These are phyloP conservation scores for Obba rivulosa DNA, from an alignment of 768 basidiomycete species.

Conservation along the genomic window DNA sequence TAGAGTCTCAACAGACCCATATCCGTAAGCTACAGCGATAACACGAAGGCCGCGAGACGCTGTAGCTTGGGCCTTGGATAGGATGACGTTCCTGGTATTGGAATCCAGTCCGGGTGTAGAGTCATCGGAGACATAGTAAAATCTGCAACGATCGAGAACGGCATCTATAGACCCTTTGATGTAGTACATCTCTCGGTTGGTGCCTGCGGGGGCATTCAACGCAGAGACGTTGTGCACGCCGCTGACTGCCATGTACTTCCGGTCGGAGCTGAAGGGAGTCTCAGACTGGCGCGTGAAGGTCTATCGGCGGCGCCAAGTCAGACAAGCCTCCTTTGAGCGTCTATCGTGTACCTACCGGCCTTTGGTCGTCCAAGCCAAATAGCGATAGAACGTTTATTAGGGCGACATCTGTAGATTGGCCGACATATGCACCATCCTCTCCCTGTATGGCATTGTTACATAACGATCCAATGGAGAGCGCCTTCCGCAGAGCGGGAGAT, in stretches of 20 bases:
- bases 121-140: conserved; percentile 86
- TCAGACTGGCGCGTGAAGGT: conserved; percentile 70
- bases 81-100: conserved; percentile 61
- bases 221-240: conserved; percentile 52
- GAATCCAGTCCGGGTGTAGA: conserved; percentile 78
- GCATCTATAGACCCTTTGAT: conserved; percentile 91
- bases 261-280: conserved; percentile 88
- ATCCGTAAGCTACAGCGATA: conserved; percentile 89
- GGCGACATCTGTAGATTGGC: conserved; percentile 93
- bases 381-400: conserved; percentile 71
- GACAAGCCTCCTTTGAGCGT: not conserved
- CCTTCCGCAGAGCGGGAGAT: conserved; percentile 66
- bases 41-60: conserved; percentile 79
- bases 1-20: conserved; percentile 46
- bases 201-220: conserved; percentile 18
- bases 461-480: conserved; percentile 76
- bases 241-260: conserved; percentile 89
- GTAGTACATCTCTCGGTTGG: conserved; percentile 73
- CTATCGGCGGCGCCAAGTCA: conserved; percentile 30
- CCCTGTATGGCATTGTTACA: conserved; percentile 83
- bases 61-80: conserved; percentile 62
- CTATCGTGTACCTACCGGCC: conserved; percentile 47
- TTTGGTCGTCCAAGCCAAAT: conserved; percentile 64
- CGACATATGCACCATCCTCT: conserved; percentile 69
- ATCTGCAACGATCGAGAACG: conserved; percentile 80